phyloP scores from a whole-genome alignment of 805 yeast species.

The Suhomyces vadensis region DNA sequence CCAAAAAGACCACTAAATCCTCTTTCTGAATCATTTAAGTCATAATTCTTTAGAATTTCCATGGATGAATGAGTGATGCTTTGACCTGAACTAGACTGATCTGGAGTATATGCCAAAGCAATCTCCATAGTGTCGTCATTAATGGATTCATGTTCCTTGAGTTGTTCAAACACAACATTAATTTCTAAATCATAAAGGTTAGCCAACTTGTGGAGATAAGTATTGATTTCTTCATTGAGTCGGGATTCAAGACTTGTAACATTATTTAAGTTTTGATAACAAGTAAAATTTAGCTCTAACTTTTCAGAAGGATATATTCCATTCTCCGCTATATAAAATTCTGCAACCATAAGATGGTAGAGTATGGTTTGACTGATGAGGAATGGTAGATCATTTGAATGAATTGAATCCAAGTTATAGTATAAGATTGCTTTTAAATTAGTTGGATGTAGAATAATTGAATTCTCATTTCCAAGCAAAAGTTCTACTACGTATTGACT shows the following conservation, averaged over 20 bases:
- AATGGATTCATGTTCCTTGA: background rate
- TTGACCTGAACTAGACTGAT: background rate
- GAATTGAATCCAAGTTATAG: slow-evolving; percentile 47
- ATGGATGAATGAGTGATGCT: too few species aligned
- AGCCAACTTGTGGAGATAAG: background rate
- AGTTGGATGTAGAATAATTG: slow-evolving; percentile 44
- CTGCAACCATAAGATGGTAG: slow-evolving; percentile 33
- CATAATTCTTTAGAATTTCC: background rate
- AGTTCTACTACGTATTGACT: slow-evolving; percentile 34
- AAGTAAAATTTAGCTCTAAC: background rate
- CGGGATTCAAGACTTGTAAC: background rate
- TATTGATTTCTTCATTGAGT: background rate
- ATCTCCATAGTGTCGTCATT: background rate
- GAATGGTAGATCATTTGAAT: slow-evolving; percentile 63
- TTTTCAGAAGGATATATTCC: background rate
- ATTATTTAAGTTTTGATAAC: background rate
- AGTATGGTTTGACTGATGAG: slow-evolving; percentile 50
- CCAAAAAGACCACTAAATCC: background rate
- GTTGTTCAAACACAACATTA: background rate
- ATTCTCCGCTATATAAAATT: slow-evolving; percentile 11
- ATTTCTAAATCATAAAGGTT: background rate
- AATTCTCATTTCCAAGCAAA: slow-evolving; percentile 42
- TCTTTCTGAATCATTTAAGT: background rate
- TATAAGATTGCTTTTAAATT: slow-evolving; percentile 40
- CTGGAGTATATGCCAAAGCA: background rate